These are phyloP conservation scores for Parietichytrium sp. DNA, from an alignment of 108 stramenopile species.

Conservation along the genomic window DNA sequence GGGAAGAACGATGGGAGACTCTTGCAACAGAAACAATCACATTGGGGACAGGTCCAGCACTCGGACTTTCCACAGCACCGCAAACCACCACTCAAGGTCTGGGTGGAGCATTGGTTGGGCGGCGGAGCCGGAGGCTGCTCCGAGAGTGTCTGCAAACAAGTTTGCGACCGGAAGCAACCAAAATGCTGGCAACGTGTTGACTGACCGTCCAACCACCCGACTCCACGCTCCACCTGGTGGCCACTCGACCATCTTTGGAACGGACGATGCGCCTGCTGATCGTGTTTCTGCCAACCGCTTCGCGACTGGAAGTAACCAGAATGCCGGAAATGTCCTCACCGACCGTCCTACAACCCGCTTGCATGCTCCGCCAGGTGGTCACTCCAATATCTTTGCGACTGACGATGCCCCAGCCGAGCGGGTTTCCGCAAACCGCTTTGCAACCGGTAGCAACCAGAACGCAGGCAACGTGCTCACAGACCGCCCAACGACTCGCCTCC, in stretches of 20 bases:
- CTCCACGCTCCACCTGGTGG: slow-evolving; percentile 61
- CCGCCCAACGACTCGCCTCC: slow-evolving; percentile 44
- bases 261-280: neutral
- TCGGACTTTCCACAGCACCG: slow-evolving; percentile 1
- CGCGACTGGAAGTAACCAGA: slow-evolving; percentile 54
- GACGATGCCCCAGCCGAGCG: no score
- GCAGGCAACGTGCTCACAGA: slow-evolving; percentile 56
- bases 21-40: no score
- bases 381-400: no score
- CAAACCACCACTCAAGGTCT: slow-evolving; percentile 20
- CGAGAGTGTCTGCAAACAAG: neutral
- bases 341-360: neutral
- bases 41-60: slow-evolving; percentile 26
- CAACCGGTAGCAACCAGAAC: slow-evolving; percentile 52
- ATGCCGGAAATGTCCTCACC: slow-evolving; percentile 60
- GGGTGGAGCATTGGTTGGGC: slow-evolving; percentile 16
- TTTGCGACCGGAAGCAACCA: slow-evolving; percentile 9
- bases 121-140: neutral
- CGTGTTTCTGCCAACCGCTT: slow-evolving; percentile 53
- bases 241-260: slow-evolving; percentile 46
- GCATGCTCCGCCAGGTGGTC: neutral
- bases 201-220: slow-evolving; percentile 50
- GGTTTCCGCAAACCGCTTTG: slow-evolving; percentile 51
- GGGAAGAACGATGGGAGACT: no score
- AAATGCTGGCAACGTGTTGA: slow-evolving; percentile 34